Percentiles rank a stretch among this genome's conserved stretches.
Conservation (phyloP, 106 monocot genomes). For the Dendrobium catenatum region DNA sequence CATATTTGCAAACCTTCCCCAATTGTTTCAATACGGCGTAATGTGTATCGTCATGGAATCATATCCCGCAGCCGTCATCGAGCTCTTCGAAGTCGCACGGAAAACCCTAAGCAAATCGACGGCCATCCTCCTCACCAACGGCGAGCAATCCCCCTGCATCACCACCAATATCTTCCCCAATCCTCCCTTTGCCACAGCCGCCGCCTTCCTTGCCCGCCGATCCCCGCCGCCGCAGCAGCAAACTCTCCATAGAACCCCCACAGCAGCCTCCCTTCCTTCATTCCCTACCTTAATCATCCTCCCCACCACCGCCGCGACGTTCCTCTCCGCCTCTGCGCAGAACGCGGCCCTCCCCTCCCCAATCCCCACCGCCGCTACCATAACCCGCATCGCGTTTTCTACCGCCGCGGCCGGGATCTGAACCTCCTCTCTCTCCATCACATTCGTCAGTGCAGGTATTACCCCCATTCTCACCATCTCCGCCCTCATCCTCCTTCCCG, state of each 20-base stretch:
- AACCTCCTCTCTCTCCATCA: slow-evolving; percentile 11
- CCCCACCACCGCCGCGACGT: slow-evolving; percentile 22
- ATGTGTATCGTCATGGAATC: slow-evolving; percentile 52
- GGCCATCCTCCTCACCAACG: slow-evolving; percentile 52
- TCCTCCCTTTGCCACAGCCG: slow-evolving; percentile 9
- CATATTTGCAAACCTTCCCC: not conserved
- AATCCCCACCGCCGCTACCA: slow-evolving; percentile 31
- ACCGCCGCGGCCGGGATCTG: slow-evolving; percentile 18
- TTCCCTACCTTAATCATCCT: slow-evolving; percentile 36
- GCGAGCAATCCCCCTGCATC: slow-evolving; percentile 65
- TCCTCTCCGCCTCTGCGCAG: slow-evolving; percentile 7
- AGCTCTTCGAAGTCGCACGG: slow-evolving; percentile 15
- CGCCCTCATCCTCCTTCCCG: slow-evolving; percentile 3
- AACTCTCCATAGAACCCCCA: slow-evolving; percentile 49
- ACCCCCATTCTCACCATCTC: slow-evolving; percentile 16
- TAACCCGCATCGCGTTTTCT: slow-evolving; percentile 27
- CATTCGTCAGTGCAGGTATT: slow-evolving; percentile 22
- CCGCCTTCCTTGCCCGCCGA: slow-evolving; percentile 29
- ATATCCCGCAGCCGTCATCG: slow-evolving; percentile 27
- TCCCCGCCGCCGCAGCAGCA: slow-evolving; percentile 23
- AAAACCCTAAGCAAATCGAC: slow-evolving; percentile 50
- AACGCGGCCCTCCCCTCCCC: slow-evolving; percentile 40
- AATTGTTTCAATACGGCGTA: slow-evolving; percentile 45
- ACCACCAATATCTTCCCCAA: slow-evolving; percentile 57
- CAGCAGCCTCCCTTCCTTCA: slow-evolving; percentile 43